Evolutionary conservation across 2,329 filamentous ascomycete genomes (phyloP).

Genomic region (Colletotrichum sp.): DNA sequence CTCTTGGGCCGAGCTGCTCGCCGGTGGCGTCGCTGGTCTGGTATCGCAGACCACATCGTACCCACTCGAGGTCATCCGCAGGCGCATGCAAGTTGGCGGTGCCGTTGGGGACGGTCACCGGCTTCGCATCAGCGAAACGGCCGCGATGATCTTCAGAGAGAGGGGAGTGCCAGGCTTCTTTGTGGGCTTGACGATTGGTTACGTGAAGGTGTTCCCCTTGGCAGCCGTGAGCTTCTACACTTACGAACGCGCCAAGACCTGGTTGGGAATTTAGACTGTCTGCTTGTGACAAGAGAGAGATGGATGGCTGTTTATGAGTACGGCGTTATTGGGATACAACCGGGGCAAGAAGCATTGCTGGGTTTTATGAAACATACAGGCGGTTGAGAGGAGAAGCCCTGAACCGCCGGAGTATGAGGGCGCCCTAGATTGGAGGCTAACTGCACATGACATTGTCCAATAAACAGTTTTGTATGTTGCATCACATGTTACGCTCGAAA

Average conservation of each 20-base stretch:
- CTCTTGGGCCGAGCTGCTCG: constrained; percentile 84
- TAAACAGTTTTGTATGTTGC: neutral
- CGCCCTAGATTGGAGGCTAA: constrained; percentile 10
- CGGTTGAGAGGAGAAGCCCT: neutral
- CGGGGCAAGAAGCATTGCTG: constrained; percentile 16
- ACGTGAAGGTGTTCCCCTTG: constrained; percentile 93
- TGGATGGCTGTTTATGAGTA: neutral
- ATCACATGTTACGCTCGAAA: neutral
- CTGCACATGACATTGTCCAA: constrained; percentile 9
- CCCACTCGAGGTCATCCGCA: constrained; percentile 88
- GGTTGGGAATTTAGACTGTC: constrained; percentile 63
- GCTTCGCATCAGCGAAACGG: constrained; percentile 80
- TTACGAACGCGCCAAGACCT: constrained; percentile 67
- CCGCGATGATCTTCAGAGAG: constrained; percentile 75
- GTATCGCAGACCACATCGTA: constrained; percentile 93
- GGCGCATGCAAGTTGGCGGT: constrained; percentile 95
- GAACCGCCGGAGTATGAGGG: neutral
- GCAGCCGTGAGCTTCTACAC: constrained; percentile 73
- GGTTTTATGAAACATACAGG: constrained; percentile 5
- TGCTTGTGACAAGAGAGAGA: neutral
- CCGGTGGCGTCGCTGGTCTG: constrained; percentile 85
- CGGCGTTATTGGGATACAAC: constrained; percentile 15
- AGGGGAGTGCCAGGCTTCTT: constrained; percentile 84
- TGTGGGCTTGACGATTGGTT: constrained; percentile 91
- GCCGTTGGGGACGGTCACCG: constrained; percentile 89